phyloP scores from a whole-genome alignment of 179 eudicot species.

The Silene noctiflora region DNA sequence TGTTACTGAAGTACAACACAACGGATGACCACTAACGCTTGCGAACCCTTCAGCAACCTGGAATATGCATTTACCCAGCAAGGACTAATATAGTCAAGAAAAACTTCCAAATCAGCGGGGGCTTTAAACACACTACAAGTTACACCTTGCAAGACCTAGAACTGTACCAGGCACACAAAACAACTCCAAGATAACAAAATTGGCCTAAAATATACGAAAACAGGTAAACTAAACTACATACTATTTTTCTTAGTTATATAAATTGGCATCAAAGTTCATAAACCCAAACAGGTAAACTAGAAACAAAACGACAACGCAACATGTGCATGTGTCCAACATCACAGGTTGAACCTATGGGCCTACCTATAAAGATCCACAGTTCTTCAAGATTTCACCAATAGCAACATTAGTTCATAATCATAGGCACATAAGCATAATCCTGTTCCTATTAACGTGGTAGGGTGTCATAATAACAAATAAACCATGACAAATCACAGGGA shows the following conservation, averaged over 20 bases:
- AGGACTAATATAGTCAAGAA: conserved; percentile 25
- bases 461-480: neutral
- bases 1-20: neutral
- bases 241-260: neutral
- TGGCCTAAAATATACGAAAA: neutral
- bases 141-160: neutral
- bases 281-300: neutral
- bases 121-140: too few species aligned
- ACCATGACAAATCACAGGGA: too few species aligned
- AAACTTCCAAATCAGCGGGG: conserved; percentile 16
- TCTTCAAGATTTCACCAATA: neutral
- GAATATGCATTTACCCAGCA: conserved; percentile 17
- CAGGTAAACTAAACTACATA: neutral
- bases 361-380: neutral
- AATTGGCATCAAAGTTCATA: neutral
- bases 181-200: neutral
- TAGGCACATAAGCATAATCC: neutral
- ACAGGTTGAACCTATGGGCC: too few species aligned
- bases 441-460: neutral
- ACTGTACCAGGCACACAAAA: neutral
- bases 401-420: neutral
- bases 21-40: neutral
- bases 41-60: neutral
- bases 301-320: neutral
- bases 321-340: neutral